A percentile compares a stretch with the other conserved stretches of the same genome.
Conservation (phyloP, 192 early-diverging fungal genomes). For the Coemansia guatemalensis region DNA sequence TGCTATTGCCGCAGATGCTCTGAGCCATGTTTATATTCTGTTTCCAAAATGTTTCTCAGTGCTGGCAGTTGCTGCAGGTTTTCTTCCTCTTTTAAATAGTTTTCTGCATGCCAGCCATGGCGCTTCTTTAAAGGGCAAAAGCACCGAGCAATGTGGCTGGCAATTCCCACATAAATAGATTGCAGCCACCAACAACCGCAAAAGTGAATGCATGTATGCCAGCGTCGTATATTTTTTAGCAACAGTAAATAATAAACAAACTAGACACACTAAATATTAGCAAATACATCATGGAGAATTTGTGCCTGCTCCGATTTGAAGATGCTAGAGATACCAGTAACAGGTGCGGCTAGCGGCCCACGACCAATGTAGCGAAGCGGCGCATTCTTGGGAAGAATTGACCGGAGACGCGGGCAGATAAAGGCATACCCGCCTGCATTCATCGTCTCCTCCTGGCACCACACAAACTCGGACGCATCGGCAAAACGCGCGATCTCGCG, state of each 20-base stretch:
- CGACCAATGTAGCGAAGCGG: slow-evolving; percentile 72
- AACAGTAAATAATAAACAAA: not conserved
- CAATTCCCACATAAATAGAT: not conserved
- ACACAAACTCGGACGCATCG: slow-evolving; percentile 66
- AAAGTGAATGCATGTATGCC: not conserved
- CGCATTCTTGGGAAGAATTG: slow-evolving; percentile 61
- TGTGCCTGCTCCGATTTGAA: slow-evolving; percentile 69
- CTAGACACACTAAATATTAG: slow-evolving; percentile 4
- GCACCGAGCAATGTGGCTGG: not conserved
- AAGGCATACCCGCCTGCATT: slow-evolving; percentile 89
- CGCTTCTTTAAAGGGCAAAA: not conserved
- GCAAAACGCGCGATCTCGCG: slow-evolving; percentile 64
- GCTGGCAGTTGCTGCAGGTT: not conserved
- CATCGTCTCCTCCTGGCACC: slow-evolving; percentile 93
- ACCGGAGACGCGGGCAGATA: slow-evolving; percentile 80
- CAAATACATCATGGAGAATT: slow-evolving; percentile 58
- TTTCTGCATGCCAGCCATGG: not conserved
- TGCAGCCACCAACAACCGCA: not conserved
- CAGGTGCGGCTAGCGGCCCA: slow-evolving; percentile 71
- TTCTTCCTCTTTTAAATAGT: not conserved
- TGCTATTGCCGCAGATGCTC: not conserved
- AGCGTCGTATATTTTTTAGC: not conserved
- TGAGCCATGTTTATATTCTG: not conserved
- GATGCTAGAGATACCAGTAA: slow-evolving; percentile 68
- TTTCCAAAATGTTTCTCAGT: not conserved